Evolutionary conservation across 2,329 filamentous ascomycete species (phyloP).

Genomic region (Colletotrichum falcatum): DNA sequence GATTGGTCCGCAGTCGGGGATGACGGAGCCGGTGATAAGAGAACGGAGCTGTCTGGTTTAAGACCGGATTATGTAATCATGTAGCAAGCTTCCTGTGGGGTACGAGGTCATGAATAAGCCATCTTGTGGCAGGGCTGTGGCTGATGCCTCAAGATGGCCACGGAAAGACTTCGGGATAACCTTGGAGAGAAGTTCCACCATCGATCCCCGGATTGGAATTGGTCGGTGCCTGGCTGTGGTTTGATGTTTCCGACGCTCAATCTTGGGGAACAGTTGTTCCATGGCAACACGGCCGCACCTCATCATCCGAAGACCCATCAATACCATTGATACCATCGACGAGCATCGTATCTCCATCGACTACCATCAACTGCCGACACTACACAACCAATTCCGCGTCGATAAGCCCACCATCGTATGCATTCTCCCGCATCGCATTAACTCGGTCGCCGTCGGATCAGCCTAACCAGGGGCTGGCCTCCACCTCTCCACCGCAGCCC

Average conservation of each 20-base stretch:
- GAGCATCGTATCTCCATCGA: constrained; percentile 12
- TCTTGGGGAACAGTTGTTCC: constrained; percentile 9
- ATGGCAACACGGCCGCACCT: constrained; percentile 27
- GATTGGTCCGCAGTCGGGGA: constrained; percentile 23
- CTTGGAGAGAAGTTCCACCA: constrained; percentile 8
- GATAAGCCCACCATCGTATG: constrained; percentile 12
- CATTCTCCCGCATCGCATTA: constrained; percentile 18
- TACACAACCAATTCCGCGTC: rapidly evolving
- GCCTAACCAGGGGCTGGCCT: constrained; percentile 40
- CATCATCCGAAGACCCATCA: constrained; percentile 28
- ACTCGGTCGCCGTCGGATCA: constrained; percentile 31
- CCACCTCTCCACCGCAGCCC: constrained; percentile 38
- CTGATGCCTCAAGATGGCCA: not conserved
- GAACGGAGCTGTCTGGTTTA: too few species aligned
- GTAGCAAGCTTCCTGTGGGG: too few species aligned
- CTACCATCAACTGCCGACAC: not conserved
- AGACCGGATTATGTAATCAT: too few species aligned
- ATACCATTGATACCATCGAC: constrained; percentile 11
- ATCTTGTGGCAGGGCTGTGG: too few species aligned
- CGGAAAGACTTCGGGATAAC: constrained; percentile 31
- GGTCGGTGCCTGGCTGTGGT: constrained; percentile 29
- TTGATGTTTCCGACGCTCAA: constrained; percentile 15
- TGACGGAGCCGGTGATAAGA: constrained; percentile 28
- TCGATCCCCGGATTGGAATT: constrained; percentile 25
- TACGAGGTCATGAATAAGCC: too few species aligned